phyloP scores from a whole-genome alignment of 108 stramenopile species.

The Fragilaria crotonensis region DNA sequence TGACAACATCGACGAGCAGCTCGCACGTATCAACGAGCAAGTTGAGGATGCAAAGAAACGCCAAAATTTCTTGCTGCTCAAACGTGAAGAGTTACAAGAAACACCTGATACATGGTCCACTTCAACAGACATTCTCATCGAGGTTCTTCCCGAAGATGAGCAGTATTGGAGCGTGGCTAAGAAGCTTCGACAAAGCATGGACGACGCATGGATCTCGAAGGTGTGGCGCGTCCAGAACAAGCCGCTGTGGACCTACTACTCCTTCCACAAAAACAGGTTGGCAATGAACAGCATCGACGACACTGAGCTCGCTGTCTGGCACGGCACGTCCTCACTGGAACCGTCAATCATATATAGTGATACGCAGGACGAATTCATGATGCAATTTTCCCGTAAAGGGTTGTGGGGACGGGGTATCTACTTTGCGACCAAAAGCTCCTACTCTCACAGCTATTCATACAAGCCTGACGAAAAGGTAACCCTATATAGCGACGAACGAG shows the following conservation, averaged over 20 bases:
- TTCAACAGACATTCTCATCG: neutral
- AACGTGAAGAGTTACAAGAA: neutral
- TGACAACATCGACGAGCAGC: neutral
- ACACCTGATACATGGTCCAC: neutral
- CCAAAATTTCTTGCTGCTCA: neutral
- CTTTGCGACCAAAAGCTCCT: neutral
- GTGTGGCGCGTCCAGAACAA: conserved; percentile 6
- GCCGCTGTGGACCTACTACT: conserved; percentile 2
- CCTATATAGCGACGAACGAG: neutral
- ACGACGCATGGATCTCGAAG: neutral
- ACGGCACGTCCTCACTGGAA: neutral
- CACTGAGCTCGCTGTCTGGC: conserved; percentile 1
- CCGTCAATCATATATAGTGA: conserved; percentile 4
- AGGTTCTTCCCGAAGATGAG: neutral
- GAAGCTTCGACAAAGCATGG: neutral
- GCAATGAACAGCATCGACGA: neutral
- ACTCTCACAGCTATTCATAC: neutral
- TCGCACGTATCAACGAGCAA: neutral
- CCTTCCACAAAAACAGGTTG: neutral
- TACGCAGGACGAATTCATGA: conserved; percentile 7
- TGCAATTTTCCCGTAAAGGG: conserved; percentile 1
- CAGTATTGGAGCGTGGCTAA: neutral
- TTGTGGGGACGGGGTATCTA: conserved; percentile 7
- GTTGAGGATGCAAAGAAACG: neutral
- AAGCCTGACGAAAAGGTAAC: neutral